Evolutionary conservation across 2,329 filamentous ascomycete species (phyloP).

Genomic region (Colletotrichum tofieldiae): DNA sequence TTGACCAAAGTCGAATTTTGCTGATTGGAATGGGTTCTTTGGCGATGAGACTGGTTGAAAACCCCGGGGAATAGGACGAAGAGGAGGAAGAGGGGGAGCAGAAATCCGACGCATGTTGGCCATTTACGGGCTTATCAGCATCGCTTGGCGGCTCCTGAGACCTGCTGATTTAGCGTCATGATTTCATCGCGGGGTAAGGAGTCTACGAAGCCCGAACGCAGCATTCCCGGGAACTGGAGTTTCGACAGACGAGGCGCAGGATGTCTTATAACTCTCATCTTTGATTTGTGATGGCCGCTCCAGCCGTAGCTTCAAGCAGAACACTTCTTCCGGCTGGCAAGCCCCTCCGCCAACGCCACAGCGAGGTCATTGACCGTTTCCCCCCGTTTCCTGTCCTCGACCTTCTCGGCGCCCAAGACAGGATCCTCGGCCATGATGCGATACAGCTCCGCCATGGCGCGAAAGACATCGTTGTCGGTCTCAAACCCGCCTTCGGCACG

Average conservation of each 20-base stretch:
- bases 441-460: conserved; percentile 74
- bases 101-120: too few species aligned
- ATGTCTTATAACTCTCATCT: too few species aligned
- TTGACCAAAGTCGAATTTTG: not conserved
- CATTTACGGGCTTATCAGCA: too few species aligned
- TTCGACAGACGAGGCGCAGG: too few species aligned
- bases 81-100: too few species aligned
- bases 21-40: too few species aligned
- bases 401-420: conserved; percentile 72
- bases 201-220: too few species aligned
- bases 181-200: too few species aligned
- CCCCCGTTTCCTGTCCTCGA: conserved; percentile 69
- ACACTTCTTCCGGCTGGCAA: conserved; percentile 61
- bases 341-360: conserved; percentile 62
- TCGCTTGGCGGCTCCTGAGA: too few species aligned
- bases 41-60: not conserved
- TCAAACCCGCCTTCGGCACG: conserved; percentile 75
- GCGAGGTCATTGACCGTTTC: conserved; percentile 72
- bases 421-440: conserved; percentile 73
- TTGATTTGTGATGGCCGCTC: not conserved
- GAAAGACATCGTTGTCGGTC: conserved; percentile 65
- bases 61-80: not conserved
- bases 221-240: too few species aligned
- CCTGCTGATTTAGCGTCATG: too few species aligned
- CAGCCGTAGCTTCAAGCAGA: not conserved